A percentile compares a stretch with the other conserved stretches of the same genome.
These are phyloP conservation scores for Podospora pseudopauciseta DNA, from an alignment of 495 filamentous ascomycete species.

Conservation along the genomic window DNA sequence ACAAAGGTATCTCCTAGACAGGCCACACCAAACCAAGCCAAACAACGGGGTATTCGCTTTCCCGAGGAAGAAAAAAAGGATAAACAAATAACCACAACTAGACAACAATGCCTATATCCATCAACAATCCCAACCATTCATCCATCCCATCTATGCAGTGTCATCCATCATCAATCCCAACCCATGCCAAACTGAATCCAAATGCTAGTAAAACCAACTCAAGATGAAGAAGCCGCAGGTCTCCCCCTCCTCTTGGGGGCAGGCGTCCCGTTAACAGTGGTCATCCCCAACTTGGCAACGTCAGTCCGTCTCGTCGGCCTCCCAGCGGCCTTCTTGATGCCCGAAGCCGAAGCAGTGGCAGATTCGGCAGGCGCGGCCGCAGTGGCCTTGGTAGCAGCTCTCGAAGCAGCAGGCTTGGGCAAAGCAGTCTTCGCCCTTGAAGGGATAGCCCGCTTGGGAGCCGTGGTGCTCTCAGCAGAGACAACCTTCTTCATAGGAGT, in stretches of 20 bases:
- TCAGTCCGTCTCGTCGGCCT: slow-evolving; percentile 8
- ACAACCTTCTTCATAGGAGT: slow-evolving; percentile 10
- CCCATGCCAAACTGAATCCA: not conserved
- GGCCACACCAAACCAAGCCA: not conserved
- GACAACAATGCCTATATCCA: not conserved
- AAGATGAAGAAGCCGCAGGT: slow-evolving; percentile 6
- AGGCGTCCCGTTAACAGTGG: slow-evolving; percentile 33
- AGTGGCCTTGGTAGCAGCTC: not conserved
- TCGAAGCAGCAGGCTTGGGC: slow-evolving; percentile 2
- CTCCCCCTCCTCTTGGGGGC: slow-evolving; percentile 32
- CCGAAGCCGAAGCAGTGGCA: slow-evolving; percentile 6
- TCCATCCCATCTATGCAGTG: not conserved
- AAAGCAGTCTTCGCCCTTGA: not conserved
- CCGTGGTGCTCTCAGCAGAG: slow-evolving; percentile 2
- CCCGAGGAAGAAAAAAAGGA: not conserved
- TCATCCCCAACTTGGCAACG: slow-evolving; percentile 29
- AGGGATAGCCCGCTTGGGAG: not conserved
- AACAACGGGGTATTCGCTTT: not conserved
- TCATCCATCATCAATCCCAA: not conserved
- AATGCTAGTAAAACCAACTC: not conserved
- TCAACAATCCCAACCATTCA: not conserved
- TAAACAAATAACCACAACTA: not conserved
- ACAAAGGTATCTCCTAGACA: not conserved
- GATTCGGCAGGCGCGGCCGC: not conserved
- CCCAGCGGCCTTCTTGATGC: slow-evolving; percentile 7